These are phyloP conservation scores for Guyanaporus albipodus DNA, from an alignment of 768 basidiomycete genomes.

Conservation along the genomic window DNA sequence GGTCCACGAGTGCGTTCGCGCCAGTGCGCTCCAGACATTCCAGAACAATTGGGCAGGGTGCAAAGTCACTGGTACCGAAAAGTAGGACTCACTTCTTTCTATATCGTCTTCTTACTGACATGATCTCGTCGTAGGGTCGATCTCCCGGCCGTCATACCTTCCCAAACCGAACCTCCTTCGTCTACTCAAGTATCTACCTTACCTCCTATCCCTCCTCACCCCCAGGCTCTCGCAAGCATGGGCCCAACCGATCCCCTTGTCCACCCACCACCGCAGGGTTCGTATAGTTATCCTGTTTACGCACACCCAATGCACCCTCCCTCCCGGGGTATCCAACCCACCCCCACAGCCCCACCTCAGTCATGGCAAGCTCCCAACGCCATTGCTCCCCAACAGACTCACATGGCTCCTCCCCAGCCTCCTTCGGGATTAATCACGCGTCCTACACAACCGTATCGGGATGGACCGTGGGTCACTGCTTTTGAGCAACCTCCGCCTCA, in stretches of 20 bases:
- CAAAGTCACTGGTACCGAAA: conserved; percentile 71
- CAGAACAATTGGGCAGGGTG: conserved; percentile 76
- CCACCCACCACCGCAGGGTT: conserved; percentile 27
- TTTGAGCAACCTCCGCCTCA: conserved; percentile 51
- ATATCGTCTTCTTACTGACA: neutral
- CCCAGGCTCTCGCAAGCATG: conserved; percentile 27
- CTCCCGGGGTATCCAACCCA: conserved; percentile 42
- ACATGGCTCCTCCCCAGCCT: conserved; percentile 45
- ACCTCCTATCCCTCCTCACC: conserved; percentile 26
- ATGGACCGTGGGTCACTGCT: conserved; percentile 52
- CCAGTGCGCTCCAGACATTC: conserved; percentile 67
- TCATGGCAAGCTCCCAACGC: conserved; percentile 61
- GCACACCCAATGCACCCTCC: conserved; percentile 38
- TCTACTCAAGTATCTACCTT: conserved; percentile 25
- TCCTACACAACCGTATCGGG: conserved; percentile 42
- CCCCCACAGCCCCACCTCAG: conserved; percentile 50
- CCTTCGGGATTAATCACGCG: conserved; percentile 45
- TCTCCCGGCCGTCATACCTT: conserved; percentile 14
- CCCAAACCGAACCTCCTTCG: conserved; percentile 23
- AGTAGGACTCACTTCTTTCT: conserved; percentile 37
- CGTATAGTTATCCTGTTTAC: conserved; percentile 34
- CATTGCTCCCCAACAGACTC: conserved; percentile 65
- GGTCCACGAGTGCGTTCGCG: conserved; percentile 74
- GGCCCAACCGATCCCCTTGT: conserved; percentile 27
- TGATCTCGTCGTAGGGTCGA: conserved; percentile 21